Evolutionary conservation across 2,329 filamentous ascomycete genomes (phyloP).

Genomic region (Penicillium nordicum): DNA sequence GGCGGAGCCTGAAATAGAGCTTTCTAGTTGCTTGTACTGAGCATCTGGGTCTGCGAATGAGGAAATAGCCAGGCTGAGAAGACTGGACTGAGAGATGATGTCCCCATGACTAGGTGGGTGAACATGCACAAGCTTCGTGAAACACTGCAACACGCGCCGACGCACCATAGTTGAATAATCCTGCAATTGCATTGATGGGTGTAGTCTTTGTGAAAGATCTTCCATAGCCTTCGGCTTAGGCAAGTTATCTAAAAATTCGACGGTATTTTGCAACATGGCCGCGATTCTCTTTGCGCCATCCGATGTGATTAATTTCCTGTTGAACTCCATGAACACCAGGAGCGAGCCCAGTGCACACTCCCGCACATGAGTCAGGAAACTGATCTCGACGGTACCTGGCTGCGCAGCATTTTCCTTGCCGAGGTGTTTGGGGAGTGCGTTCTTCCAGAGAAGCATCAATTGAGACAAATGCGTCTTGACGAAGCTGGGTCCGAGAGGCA

Average conservation of each 20-base stretch:
- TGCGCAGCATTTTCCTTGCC: constrained; percentile 85
- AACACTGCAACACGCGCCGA: constrained; percentile 88
- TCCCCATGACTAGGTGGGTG: constrained; percentile 83
- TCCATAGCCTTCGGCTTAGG: constrained; percentile 81
- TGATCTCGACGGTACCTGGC: constrained; percentile 80
- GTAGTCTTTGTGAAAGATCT: constrained; percentile 78
- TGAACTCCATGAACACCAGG: constrained; percentile 88
- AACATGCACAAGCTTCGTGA: constrained; percentile 83
- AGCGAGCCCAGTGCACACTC: constrained; percentile 93
- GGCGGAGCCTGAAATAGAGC: constrained; percentile 85
- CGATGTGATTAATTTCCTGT: constrained; percentile 82
- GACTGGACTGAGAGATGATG: constrained; percentile 81
- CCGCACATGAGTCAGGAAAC: constrained; percentile 88
- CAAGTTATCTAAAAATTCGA: constrained; percentile 79
- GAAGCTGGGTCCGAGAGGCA: constrained; percentile 95
- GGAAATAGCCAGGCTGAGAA: constrained; percentile 83
- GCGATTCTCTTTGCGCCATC: constrained; percentile 92
- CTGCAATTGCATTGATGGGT: constrained; percentile 79
- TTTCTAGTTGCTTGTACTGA: constrained; percentile 72
- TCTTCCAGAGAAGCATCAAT: constrained; percentile 91
- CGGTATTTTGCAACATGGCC: constrained; percentile 91
- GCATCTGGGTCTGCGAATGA: constrained; percentile 89
- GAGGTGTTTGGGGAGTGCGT: constrained; percentile 90
- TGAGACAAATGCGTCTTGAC: constrained; percentile 98
- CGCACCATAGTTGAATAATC: constrained; percentile 93